phyloP scores from a whole-genome alignment of 2,329 filamentous ascomycete species.

The Colletotrichum euphorbiae region DNA sequence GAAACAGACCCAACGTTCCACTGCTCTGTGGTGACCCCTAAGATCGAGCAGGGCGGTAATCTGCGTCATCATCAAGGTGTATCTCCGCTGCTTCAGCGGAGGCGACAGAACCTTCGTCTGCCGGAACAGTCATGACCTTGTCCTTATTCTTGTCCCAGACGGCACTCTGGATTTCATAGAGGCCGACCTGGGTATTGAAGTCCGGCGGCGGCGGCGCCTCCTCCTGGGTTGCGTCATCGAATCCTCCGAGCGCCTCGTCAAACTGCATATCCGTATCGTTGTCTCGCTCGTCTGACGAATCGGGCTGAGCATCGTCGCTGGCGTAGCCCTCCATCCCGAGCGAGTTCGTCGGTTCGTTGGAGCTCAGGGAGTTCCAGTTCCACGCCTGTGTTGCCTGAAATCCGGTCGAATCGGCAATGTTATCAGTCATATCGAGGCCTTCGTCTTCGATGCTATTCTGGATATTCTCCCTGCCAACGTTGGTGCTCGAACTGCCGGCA shows the following conservation, averaged over 20 bases:
- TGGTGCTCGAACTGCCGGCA: slow-evolving; percentile 40
- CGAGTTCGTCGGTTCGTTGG: slow-evolving; percentile 47
- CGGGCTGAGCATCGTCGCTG: slow-evolving; percentile 58
- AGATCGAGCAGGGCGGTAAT: slow-evolving; percentile 38
- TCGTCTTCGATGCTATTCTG: slow-evolving; percentile 63
- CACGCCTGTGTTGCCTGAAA: slow-evolving; percentile 55
- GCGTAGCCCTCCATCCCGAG: slow-evolving; percentile 50
- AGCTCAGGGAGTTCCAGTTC: slow-evolving; percentile 58
- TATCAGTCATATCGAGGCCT: slow-evolving; percentile 55
- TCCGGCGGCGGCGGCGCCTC: slow-evolving; percentile 44
- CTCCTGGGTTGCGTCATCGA: slow-evolving; percentile 12
- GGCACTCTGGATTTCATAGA: slow-evolving; percentile 48
- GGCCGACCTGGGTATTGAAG: slow-evolving; percentile 38
- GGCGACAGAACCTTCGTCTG: slow-evolving; percentile 49
- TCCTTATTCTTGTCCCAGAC: slow-evolving; percentile 51
- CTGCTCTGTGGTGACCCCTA: slow-evolving; percentile 1
- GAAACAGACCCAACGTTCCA: background rate
- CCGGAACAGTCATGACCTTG: slow-evolving; percentile 54
- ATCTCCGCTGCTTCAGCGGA: slow-evolving; percentile 64
- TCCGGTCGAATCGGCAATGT: slow-evolving; percentile 46
- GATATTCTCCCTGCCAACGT: slow-evolving; percentile 45
- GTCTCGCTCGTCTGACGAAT: slow-evolving; percentile 52
- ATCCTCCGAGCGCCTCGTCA: slow-evolving; percentile 37
- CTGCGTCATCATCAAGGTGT: slow-evolving; percentile 56
- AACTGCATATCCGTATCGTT: slow-evolving; percentile 40